Base-by-base conservation (phyloP, 1,284 basidiomycete genomes). In the Trametes hirsuta region DNA sequence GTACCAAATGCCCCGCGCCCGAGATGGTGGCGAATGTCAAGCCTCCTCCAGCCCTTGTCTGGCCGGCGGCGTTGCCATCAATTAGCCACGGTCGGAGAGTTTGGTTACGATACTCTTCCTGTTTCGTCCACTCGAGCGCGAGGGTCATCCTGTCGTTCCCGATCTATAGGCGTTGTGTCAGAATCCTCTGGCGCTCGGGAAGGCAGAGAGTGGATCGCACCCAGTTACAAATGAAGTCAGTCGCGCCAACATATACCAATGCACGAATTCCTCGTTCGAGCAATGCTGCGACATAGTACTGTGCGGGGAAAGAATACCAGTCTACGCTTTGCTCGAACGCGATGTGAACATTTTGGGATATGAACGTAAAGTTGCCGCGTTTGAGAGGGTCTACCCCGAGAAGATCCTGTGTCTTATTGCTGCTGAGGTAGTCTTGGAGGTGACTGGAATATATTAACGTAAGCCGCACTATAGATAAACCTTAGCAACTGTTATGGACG, bases 211-310 rank as follows among this genome's bases (percentile, higher is more conserved):
- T n/a, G 24, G 30, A 11, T 61, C 63, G 46, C 47, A 91, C 75
- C 81, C 87, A 88, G 73, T 92, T 93, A 69, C 90, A 91, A 58
- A 90, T 85, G 77, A 80, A 90, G 71, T 93, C 90, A 59, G 85
- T 84, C 9, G 79, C 81, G 2, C 91, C 91, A 4, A 87, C 88
- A 65, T 92, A 93, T 58, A 93, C 84, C 24, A 95, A 80, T 2
- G 88, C 84, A 4, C 83, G 77, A 36, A 95, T 77, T 1, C 84
- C 86, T 24, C 90, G 84, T 68, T 94, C 92, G 14, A 95, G 83
- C 37, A 95, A 80, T 1, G 79, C 85, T 1, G 82, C 79, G 55
- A 94, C 79, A 69, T 94, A 87, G 47, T 82, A 74, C 66, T 77
- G 74, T 0, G 80, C 81, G 2, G 76, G 70, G 57, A 79, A 80